Conservation (phyloP, 2,329 filamentous ascomycete genomes). For the Monosporascus cannonballus region DNA sequence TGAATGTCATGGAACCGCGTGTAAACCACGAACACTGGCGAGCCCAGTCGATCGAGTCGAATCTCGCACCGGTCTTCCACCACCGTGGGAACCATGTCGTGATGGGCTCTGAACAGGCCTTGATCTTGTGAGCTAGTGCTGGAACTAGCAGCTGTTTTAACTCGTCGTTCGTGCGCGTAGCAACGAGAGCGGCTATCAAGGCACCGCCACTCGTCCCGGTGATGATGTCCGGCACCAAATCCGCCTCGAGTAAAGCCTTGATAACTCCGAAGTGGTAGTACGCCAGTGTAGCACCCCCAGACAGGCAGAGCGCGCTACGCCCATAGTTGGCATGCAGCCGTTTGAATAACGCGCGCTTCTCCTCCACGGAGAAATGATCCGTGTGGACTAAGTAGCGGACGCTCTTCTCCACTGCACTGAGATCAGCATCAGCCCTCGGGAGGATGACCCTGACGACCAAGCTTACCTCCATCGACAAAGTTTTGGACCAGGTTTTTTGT, state of each 20-base stretch:
- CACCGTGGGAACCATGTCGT: constrained; percentile 73
- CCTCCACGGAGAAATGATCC: constrained; percentile 59
- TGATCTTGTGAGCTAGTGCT: constrained; percentile 78
- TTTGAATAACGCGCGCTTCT: constrained; percentile 79
- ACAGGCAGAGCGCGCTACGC: constrained; percentile 85
- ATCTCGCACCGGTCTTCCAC: constrained; percentile 89
- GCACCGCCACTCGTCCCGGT: constrained; percentile 95
- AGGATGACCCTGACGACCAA: neutral
- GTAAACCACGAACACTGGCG: constrained; percentile 82
- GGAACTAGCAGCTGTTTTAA: constrained; percentile 79
- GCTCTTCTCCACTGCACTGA: constrained; percentile 50
- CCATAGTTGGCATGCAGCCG: constrained; percentile 87
- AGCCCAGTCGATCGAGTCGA: constrained; percentile 92
- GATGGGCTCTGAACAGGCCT: constrained; percentile 74
- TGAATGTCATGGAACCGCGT: constrained; percentile 85
- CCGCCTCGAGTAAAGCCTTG: constrained; percentile 80
- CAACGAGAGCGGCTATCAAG: constrained; percentile 77
- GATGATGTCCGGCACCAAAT: constrained; percentile 84
- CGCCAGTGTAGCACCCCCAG: constrained; percentile 88
- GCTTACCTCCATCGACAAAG: constrained; percentile 74
- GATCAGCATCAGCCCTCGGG: neutral
- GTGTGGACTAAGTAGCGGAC: constrained; percentile 65
- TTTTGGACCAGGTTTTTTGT: constrained; percentile 93
- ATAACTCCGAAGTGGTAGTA: constrained; percentile 96
- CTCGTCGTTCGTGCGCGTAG: constrained; percentile 88